Percentiles rank a stretch among this genome's conserved stretches.
Evolutionary conservation across 1,284 basidiomycete genomes (phyloP).

Genomic region (Tausonia pullulans): DNA sequence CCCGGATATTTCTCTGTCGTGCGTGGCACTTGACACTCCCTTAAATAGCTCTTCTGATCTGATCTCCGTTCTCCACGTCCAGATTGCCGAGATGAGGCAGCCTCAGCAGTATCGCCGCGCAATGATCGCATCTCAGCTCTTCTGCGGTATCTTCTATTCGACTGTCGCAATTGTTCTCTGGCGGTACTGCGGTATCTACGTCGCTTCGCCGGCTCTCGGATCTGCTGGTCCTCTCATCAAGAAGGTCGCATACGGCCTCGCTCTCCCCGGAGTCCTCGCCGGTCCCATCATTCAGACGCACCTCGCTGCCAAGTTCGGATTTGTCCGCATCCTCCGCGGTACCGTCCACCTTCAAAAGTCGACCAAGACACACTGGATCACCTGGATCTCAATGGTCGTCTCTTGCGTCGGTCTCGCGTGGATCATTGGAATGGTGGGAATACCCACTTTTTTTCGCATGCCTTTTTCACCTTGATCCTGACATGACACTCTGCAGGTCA

Average conservation of each 20-base stretch:
- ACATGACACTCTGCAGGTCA: slow-evolving; percentile 13
- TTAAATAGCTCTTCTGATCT: no score
- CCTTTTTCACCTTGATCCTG: neutral
- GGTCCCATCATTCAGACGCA: slow-evolving; percentile 11
- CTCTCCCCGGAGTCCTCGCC: slow-evolving; percentile 28
- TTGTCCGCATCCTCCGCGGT: slow-evolving; percentile 49
- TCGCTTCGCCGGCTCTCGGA: slow-evolving; percentile 31
- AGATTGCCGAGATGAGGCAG: neutral
- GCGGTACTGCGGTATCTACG: slow-evolving; percentile 26
- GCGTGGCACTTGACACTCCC: neutral
- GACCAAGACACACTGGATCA: slow-evolving; percentile 47
- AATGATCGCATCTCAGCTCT: slow-evolving; percentile 11
- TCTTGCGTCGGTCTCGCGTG: slow-evolving; percentile 41
- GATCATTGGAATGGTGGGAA: slow-evolving; percentile 42
- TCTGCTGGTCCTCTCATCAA: slow-evolving; percentile 32
- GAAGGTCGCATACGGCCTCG: slow-evolving; percentile 33
- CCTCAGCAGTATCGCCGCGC: slow-evolving; percentile 20
- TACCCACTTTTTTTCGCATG: slow-evolving; percentile 26
- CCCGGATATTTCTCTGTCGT: slow-evolving; percentile 19
- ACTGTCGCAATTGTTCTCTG: slow-evolving; percentile 18
- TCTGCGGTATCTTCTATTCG: slow-evolving; percentile 26
- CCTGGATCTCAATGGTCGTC: slow-evolving; percentile 40
- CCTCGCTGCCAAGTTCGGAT: slow-evolving; percentile 45
- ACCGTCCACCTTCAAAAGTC: slow-evolving; percentile 48
- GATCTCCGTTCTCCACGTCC: no score